Evolutionary conservation across 352 stramenopile species (phyloP), one percentile per base, ranked within the genome.

Genomic region (Sclerospora graminicola): DNA sequence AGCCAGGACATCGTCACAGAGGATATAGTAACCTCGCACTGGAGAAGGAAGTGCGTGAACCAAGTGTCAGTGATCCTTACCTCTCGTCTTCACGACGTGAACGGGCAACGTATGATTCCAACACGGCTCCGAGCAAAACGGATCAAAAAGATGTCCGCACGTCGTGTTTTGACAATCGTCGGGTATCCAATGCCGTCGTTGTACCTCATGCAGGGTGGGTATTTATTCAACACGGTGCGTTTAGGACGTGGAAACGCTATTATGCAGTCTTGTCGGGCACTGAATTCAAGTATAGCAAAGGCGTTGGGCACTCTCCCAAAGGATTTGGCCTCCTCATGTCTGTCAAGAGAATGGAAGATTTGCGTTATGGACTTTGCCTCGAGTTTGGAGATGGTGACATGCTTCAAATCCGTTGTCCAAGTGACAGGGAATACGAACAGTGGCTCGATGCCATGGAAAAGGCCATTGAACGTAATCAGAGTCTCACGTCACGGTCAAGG

Each of bases 211-310:
- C 63, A n/a, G 73, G 70, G 5, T 88, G 73, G 72, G 50, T 90
- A 8, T 77, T 69, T 41, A 69, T 86, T 32, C 67, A 82, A 43
- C 60, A 58, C 49, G 57, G 56, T n/a, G 71, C 68, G 9, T 68
- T 87, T 21, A 78, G 67, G 41, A 37, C 53, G 42, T 90, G 78
- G 78, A 87, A 86, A 43, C 63, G 64, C 8, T 81, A 82, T 37
- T 85, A 77, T 37, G 78, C 73, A 0, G 70, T 83, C 34, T 53
- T 88, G 2, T 84, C 78, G 0, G 78, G 78, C 0, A 46, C 74
- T 2, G 75, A 90, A 29, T 87, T 90, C 38, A 79, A 80, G 48
- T 88, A 81, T 67, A 78, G 68, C 45, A 69, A 76, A 19, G 74
- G 66, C 1, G 59, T 60, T 0, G 78, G 78, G 0, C 69, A 83